Evolutionary conservation across 768 basidiomycete genomes (phyloP).

Genomic region (Boletus subparvulus): DNA sequence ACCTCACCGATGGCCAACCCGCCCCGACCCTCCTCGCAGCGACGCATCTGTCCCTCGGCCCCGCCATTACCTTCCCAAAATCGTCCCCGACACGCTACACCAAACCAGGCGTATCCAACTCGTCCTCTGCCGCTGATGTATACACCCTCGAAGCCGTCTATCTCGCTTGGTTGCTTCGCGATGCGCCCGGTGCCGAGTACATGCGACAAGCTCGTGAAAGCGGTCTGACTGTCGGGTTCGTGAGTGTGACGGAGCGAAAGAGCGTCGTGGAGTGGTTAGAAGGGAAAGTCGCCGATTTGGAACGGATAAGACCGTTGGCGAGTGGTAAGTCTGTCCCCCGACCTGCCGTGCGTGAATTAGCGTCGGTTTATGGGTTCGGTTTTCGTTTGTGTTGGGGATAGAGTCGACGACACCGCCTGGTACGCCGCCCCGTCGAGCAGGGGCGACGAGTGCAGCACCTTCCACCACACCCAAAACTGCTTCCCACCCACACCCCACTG

Average conservation of each 20-base stretch:
- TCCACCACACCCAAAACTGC: constrained; percentile 26
- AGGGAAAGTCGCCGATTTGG: constrained; percentile 40
- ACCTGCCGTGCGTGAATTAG: not conserved
- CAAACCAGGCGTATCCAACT: constrained; percentile 50
- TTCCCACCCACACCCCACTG: constrained; percentile 24
- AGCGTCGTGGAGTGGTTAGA: constrained; percentile 84
- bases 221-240: constrained; percentile 71
- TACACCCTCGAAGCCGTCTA: constrained; percentile 81
- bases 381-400: constrained; percentile 3
- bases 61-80: constrained; percentile 61
- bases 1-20: constrained; percentile 38
- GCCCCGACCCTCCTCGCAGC: constrained; percentile 53
- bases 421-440: constrained; percentile 43
- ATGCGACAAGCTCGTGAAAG: constrained; percentile 80
- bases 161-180: constrained; percentile 77
- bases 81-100: constrained; percentile 75
- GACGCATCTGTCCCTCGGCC: constrained; percentile 61
- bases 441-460: constrained; percentile 11
- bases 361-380: not conserved
- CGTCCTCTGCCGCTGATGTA: constrained; percentile 45
- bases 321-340: constrained; percentile 15
- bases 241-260: constrained; percentile 86
- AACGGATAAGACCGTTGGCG: constrained; percentile 24
- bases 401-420: constrained; percentile 66
- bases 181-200: constrained; percentile 80